These are phyloP conservation scores for Thalassia testudinum DNA, from an alignment of 116 monocot species.

Conservation along the genomic window DNA sequence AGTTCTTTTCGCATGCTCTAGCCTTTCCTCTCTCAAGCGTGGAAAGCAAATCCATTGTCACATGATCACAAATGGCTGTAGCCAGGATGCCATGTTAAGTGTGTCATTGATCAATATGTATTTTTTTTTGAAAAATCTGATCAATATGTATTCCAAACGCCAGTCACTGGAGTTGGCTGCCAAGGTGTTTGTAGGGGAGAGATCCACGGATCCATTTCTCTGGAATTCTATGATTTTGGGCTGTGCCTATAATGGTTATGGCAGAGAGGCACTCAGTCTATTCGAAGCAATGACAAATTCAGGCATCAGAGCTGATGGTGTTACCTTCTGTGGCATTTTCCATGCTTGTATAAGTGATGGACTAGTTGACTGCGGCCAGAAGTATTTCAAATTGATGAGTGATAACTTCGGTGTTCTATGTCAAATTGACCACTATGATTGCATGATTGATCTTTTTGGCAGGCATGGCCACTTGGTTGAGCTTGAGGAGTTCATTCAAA, in stretches of 20 bases:
- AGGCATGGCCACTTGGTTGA: conserved; percentile 49
- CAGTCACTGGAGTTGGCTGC: conserved; percentile 36
- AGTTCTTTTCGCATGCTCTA: conserved; percentile 50
- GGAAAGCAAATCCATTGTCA: conserved; percentile 74
- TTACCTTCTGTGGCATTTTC: conserved; percentile 49
- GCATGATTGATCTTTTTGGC: conserved; percentile 75
- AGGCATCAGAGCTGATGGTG: conserved; percentile 31
- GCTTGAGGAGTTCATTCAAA: conserved; percentile 42
- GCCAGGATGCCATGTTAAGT: conserved; percentile 30
- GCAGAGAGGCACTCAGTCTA: conserved; percentile 35
- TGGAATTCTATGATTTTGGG: conserved; percentile 83
- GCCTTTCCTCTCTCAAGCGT: conserved; percentile 33
- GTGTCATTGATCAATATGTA: conserved; percentile 68
- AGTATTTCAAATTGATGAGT: conserved; percentile 49
- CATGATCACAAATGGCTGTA: conserved; percentile 41
- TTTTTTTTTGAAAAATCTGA: no score
- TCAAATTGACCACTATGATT: conserved; percentile 58
- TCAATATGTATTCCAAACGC: conserved; percentile 88
- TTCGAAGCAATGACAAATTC: conserved; percentile 45
- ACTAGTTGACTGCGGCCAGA: conserved; percentile 27
- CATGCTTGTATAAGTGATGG: conserved; percentile 57
- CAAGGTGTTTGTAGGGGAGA: conserved; percentile 40
- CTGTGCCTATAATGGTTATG: conserved; percentile 56
- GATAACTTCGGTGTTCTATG: conserved; percentile 39
- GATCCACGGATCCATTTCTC: conserved; percentile 31